Evolutionary conservation across 176 grass and related monocot species (phyloP), one percentile per base, ranked within the genome.

Genomic region (bread wheat (Triticum aestivum)): DNA sequence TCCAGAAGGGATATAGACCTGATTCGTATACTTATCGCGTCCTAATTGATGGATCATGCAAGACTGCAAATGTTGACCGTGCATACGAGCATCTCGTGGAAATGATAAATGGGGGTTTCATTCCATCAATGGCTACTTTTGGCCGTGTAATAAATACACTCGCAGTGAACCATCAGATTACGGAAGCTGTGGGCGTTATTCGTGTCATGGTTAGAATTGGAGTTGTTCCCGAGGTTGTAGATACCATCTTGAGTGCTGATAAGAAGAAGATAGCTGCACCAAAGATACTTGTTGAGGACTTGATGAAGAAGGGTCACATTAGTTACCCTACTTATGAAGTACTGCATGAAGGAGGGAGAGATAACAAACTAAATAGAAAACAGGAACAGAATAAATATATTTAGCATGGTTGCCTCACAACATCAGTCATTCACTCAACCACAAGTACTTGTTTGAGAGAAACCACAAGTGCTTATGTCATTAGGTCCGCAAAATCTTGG

Each of bases 211-310:
- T 98, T 68, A 87, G 70, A 54, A 89, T 84, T 61, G 93, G 91
- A 68, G 84, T 91, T 69, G 82, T 94, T 79, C 96, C 96, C 61
- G 91, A 92, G 20, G 75, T 92, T 42, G 91, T 98, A 51, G 64
- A 92, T 83, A 94, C 93, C 79, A 98, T 98, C 59, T 85, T 89
- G 51, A 98, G 89, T 88, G 54, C 82, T 86, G 91, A 98, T 86
- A 98, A 95, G 80, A 98, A 89, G 88, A 87, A 95, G 82, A 92
- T 98, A 84, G 96, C 96, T 68, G 91, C 93, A 79, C 96, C 96
- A 56, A 98, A 98, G 89, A 94, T 98, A 88, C 88, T 98, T 83
- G 91, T 98, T 64, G 96, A 98, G 81, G 96, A 98, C 47, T 86
- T 98, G 84, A 69, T 95, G 88, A 98, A 95, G 84, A 98, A 95